Conservation (phyloP, 2,329 filamentous ascomycete genomes). For the Fusarium neocosmosporiellum region DNA sequence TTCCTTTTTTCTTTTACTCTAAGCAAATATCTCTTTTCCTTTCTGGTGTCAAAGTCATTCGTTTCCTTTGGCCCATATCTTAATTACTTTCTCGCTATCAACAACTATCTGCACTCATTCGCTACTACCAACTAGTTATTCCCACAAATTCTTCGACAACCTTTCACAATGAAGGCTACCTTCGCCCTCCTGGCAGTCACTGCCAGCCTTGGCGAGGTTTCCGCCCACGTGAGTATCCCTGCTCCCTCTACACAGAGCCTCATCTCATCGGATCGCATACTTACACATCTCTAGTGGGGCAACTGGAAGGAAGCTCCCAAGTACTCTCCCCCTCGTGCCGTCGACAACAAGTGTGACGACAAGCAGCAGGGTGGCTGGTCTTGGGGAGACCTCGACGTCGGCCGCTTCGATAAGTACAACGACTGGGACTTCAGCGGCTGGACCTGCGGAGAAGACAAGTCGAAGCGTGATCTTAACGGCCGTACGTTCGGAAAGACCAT, state of each 20-base stretch:
- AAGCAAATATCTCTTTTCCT: constrained; percentile 38
- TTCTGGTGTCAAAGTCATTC: constrained; percentile 64
- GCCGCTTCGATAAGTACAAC: constrained; percentile 73
- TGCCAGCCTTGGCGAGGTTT: constrained; percentile 61
- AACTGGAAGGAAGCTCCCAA: constrained; percentile 49
- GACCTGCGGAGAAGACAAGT: constrained; percentile 69
- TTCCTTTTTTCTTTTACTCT: constrained; percentile 41
- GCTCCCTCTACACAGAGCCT: not conserved
- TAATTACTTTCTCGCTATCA: constrained; percentile 45
- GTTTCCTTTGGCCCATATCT: constrained; percentile 60
- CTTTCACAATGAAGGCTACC: constrained; percentile 63
- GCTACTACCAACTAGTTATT: constrained; percentile 33
- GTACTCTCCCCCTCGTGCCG: constrained; percentile 77
- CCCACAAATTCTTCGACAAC: constrained; percentile 17
- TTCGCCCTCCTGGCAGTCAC: constrained; percentile 62
- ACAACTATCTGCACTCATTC: constrained; percentile 36
- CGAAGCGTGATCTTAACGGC: constrained; percentile 69
- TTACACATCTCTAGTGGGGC: constrained; percentile 31
- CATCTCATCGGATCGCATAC: not conserved
- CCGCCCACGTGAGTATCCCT: constrained; percentile 56
- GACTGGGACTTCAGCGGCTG: constrained; percentile 82
- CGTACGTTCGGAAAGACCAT: constrained; percentile 70
- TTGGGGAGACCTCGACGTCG: constrained; percentile 73
- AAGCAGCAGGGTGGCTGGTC: constrained; percentile 77
- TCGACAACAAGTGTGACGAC: constrained; percentile 80